phyloP scores from a whole-genome alignment of 1,139 yeast genomes.

The Debaryomyces fabryi region DNA sequence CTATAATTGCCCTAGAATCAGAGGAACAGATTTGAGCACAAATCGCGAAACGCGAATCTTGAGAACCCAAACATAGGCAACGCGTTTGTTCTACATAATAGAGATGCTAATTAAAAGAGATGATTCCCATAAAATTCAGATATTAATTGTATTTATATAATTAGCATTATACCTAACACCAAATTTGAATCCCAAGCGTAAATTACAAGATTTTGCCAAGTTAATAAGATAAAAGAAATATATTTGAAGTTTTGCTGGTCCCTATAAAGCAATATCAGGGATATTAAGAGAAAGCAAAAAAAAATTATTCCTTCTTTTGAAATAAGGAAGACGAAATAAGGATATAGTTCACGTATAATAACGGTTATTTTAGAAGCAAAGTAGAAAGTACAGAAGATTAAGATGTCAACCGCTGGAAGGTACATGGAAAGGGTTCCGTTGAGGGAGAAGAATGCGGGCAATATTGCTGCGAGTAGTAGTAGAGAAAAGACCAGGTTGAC shows the following conservation, averaged over 20 bases:
- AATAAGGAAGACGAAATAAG: background rate
- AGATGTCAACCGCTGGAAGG: conserved; percentile 9
- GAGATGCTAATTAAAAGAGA: conserved; percentile 4
- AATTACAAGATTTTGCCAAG: background rate
- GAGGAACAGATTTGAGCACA: background rate
- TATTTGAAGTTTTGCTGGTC: conserved; percentile 1
- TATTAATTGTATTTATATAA: conserved; percentile 3
- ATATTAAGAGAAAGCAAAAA: background rate
- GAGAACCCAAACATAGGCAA: conserved; percentile 4
- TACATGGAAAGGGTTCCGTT: conserved; percentile 8
- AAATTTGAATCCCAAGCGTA: background rate
- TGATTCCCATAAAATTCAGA: conserved; percentile 6
- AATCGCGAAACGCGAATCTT: conserved; percentile 9
- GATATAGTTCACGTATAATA: background rate
- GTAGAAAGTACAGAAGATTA: background rate
- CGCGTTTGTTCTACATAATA: conserved; percentile 8
- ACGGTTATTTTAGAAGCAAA: background rate
- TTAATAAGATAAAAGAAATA: background rate
- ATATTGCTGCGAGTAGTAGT: background rate
- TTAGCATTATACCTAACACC: background rate
- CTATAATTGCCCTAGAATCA: background rate
- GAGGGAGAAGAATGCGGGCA: conserved; percentile 7
- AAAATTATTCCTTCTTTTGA: conserved; percentile 4
- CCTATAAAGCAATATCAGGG: conserved; percentile 6
- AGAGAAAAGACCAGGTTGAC: conserved; percentile 10